Evolutionary conservation across 1,284 basidiomycete genomes (phyloP), one percentile per base, ranked within the genome.

Genomic region (Ustilago bromivora): DNA sequence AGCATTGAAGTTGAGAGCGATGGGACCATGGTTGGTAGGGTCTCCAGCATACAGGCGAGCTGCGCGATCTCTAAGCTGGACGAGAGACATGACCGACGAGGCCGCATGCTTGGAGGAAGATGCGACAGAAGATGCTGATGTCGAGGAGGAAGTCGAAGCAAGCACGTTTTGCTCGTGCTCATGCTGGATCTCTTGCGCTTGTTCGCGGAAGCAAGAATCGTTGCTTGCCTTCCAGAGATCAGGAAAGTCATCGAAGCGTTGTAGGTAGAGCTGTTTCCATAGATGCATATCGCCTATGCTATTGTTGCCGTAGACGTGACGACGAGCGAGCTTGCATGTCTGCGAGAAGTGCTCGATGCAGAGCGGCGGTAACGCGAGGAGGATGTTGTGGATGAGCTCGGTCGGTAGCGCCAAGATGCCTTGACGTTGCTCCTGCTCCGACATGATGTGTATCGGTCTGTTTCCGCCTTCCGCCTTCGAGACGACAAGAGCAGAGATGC

Each of bases 311-410:
- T 76, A 76, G 28, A 76, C 66, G 49, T 69, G 69, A 19, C 57
- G 55, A 5, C 74, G 74, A 43, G 69, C 69, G 4, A 72, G 59
- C 47, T 72, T 76, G 62, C 69, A 76, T 15, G 74, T 72, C 28
- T 76, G 74, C 10, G 74, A 68, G 40, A 66, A 72, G 46, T 72
- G 74, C 54, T 76, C 74, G 52, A 76, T 72, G 69, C 69, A 65
- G 47, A 69, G 17, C 3, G 74, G 74, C 6, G 69, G 69, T 10
- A 76, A 47, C 8, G 38, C 46, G 41, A 72, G 69, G 2, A 76
- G 59, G 34, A 76, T 69, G 34, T 49, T 31, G 40, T 76, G 74
- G 10, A 76, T 55, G 28, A 76, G 60, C 52, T 76, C 74, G 46
- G 61, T 66, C n/a, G 74, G 74, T 13, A 76, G 63, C 15, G 59